These are phyloP conservation scores for Penicillium goetzii DNA, from an alignment of 495 filamentous ascomycete genomes.

Conservation along the genomic window DNA sequence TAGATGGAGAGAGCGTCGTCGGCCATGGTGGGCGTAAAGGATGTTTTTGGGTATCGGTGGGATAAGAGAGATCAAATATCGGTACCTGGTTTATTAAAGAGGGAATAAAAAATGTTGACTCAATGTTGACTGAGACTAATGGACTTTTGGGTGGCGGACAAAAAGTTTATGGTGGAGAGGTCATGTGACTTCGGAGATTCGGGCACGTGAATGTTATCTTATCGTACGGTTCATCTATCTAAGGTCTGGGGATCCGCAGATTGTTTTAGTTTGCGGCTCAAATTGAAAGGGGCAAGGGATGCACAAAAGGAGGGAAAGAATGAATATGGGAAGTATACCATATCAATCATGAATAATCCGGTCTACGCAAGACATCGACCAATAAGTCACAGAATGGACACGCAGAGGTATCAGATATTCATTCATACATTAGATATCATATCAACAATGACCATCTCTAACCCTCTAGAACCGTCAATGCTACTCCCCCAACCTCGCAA, in stretches of 20 bases:
- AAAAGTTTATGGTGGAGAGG: constrained; percentile 35
- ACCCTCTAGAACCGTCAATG: neutral
- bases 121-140: neutral
- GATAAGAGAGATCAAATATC: neutral
- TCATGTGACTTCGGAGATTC: constrained; percentile 39
- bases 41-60: constrained; percentile 1
- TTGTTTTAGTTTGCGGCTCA: neutral
- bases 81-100: neutral
- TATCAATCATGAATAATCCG: no score
- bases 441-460: neutral
- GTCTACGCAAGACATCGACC: neutral
- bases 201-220: constrained; percentile 3
- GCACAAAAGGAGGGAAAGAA: neutral
- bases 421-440: neutral
- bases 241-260: neutral
- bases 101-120: constrained; percentile 5
- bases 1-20: constrained; percentile 78
- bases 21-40: constrained; percentile 55
- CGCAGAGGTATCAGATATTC: neutral
- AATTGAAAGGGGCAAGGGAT: neutral
- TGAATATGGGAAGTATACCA: no score
- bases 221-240: neutral
- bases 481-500: constrained; percentile 52
- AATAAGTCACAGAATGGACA: neutral
- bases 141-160: constrained; percentile 22